These are phyloP conservation scores for Rheum nobile DNA, from an alignment of 148 eudicot species.

Conservation along the genomic window DNA sequence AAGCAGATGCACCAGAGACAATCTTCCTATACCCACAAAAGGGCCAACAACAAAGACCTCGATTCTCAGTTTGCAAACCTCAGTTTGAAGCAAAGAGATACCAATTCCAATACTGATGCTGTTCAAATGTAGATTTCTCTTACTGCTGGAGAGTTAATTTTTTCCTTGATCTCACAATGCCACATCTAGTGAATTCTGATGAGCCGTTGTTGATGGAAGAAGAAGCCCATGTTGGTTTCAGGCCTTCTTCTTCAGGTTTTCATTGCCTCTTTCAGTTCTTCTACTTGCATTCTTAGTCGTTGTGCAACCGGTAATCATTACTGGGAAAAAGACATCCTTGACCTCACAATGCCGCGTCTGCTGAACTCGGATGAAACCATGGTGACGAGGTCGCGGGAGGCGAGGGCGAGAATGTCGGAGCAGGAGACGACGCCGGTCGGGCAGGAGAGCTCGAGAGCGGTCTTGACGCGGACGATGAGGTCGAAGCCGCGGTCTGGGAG, in stretches of 20 bases:
- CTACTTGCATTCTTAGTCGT: conserved; percentile 1
- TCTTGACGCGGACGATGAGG: too few species aligned
- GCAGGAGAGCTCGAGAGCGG: too few species aligned
- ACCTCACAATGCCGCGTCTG: neutral
- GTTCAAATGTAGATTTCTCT: conserved; percentile 35
- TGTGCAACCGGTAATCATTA: conserved; percentile 73
- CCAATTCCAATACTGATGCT: conserved; percentile 38
- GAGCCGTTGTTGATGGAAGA: conserved; percentile 9
- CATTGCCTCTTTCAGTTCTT: conserved; percentile 8
- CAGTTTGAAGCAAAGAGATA: too few species aligned
- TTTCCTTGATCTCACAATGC: too few species aligned
- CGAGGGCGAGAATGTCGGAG: too few species aligned
- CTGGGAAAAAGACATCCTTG: neutral
- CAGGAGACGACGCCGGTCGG: too few species aligned
- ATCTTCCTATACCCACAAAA: too few species aligned
- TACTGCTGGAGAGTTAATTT: conserved; percentile 8
- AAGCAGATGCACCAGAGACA: too few species aligned
- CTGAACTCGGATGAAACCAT: neutral
- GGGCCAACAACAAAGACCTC: too few species aligned
- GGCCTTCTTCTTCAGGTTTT: conserved; percentile 4
- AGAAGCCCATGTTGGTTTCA: conserved; percentile 17
- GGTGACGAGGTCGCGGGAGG: too few species aligned
- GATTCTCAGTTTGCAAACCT: too few species aligned
- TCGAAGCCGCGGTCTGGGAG: too few species aligned
- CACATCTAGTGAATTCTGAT: conserved; percentile 13